Percentiles rank a stretch among this genome's conserved stretches.
phyloP scores from a whole-genome alignment of 164 flowering plant genomes.

The Liquidambar formosana region DNA sequence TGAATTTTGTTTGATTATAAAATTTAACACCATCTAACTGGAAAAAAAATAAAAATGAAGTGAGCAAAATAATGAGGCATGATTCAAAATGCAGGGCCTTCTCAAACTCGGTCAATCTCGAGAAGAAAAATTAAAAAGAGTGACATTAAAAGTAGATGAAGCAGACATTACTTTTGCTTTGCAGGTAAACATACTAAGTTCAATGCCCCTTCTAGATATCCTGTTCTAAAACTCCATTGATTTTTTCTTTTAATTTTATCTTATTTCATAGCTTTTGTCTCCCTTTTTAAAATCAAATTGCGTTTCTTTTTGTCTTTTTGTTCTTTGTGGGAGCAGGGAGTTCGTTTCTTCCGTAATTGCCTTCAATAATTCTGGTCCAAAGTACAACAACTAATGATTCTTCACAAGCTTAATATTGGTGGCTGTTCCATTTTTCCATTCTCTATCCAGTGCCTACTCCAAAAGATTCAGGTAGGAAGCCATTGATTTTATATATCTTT shows the following conservation, averaged over 20 bases:
- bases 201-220: no score
- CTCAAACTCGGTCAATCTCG: conserved; percentile 73
- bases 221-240: no score
- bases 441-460: no score
- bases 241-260: not conserved
- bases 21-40: not conserved
- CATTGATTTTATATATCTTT: no score
- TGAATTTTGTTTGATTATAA: no score
- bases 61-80: not conserved
- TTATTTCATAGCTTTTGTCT: not conserved
- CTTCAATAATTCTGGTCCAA: conserved; percentile 37
- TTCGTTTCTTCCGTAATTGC: conserved; percentile 81
- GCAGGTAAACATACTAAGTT: conserved; percentile 42
- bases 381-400: not conserved
- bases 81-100: conserved; percentile 63
- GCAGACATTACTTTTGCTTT: conserved; percentile 79
- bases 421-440: no score
- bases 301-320: not conserved
- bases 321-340: conserved; percentile 48
- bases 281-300: not conserved
- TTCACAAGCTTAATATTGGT: no score
- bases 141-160: conserved; percentile 71
- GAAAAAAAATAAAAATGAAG: not conserved
- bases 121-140: conserved; percentile 64
- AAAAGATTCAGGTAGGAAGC: no score